A percentile compares a stretch with the other conserved stretches of the same genome.
Evolutionary conservation across 78 protist genomes (phyloP).

Genomic region (Monosiga brevicollis): DNA sequence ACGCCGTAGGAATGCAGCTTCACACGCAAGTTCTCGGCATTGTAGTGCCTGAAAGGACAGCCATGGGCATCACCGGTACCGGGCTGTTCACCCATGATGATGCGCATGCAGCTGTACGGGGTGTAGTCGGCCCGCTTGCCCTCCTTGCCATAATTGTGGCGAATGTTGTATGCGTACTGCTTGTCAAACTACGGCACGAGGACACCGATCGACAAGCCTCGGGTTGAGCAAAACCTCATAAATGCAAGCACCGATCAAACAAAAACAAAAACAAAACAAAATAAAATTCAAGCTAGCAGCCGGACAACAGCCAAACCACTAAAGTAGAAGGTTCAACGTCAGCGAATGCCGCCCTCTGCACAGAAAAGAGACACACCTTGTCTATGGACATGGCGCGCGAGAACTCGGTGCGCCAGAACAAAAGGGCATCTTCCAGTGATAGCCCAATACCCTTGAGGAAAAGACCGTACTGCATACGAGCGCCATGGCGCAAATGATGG

Average conservation of each 20-base stretch:
- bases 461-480: conserved; percentile 66
- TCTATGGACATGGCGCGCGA: conserved; percentile 36
- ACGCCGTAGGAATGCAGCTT: neutral
- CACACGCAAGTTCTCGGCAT: conserved; percentile 10
- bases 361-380: too few species aligned
- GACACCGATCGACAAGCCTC: too few species aligned
- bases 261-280: too few species aligned
- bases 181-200: conserved; percentile 36
- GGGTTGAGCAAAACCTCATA: too few species aligned
- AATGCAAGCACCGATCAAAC: too few species aligned
- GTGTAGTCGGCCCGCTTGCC: conserved; percentile 63
- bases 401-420: conserved; percentile 58
- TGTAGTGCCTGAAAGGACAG: conserved; percentile 49
- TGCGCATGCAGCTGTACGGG: conserved; percentile 49
- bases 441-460: conserved; percentile 81
- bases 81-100: conserved; percentile 11
- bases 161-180: conserved; percentile 58
- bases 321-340: too few species aligned
- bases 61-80: neutral
- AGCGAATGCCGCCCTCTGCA: too few species aligned
- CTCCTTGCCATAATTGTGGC: conserved; percentile 81
- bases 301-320: too few species aligned
- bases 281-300: too few species aligned
- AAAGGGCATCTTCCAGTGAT: conserved; percentile 63
- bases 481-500: conserved; percentile 64